Percentiles rank a stretch among this genome's conserved stretches.
These are phyloP conservation scores for Pseudopithomyces chartarum DNA, from an alignment of 2,329 filamentous ascomycete genomes.

Conservation along the genomic window DNA sequence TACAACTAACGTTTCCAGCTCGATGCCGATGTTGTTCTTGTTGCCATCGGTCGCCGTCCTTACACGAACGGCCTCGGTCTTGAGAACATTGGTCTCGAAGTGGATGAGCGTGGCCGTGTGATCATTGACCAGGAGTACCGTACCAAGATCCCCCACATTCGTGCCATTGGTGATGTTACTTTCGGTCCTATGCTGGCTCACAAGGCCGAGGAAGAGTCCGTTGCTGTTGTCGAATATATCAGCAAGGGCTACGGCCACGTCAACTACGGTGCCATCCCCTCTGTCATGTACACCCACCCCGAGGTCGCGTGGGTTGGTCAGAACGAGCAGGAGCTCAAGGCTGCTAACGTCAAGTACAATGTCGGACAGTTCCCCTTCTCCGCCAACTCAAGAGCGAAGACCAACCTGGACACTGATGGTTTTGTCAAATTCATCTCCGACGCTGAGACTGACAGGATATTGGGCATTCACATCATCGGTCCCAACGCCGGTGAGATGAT, in stretches of 20 bases:
- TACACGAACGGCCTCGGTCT: constrained; percentile 91
- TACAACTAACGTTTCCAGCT: constrained; percentile 59
- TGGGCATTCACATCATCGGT: constrained; percentile 96
- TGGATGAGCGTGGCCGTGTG: constrained; percentile 90
- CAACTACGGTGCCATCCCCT: constrained; percentile 97
- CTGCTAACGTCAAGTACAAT: constrained; percentile 86
- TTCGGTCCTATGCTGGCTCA: constrained; percentile 99
- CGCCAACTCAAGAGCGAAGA: constrained; percentile 98
- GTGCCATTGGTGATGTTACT: constrained; percentile 92
- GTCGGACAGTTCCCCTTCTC: constrained; percentile 95
- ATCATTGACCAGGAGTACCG: constrained; percentile 99
- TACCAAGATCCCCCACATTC: constrained; percentile 96
- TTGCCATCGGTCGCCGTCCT: constrained; percentile 93
- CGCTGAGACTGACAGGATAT: constrained; percentile 91
- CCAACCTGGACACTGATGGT: constrained; percentile 94
- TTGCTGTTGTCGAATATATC: constrained; percentile 94
- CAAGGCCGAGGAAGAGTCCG: constrained; percentile 98
- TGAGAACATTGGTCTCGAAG: constrained; percentile 90
- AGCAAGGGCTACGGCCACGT: constrained; percentile 98
- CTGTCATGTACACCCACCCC: constrained; percentile 99
- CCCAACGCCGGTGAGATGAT: constrained; percentile 99
- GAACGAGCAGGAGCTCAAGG: constrained; percentile 95
- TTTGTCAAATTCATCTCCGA: constrained; percentile 97
- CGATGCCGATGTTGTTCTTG: constrained; percentile 92
- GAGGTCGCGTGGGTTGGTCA: constrained; percentile 99